Percentiles rank a stretch among this genome's conserved stretches.
Evolutionary conservation across 352 stramenopile species (phyloP).

Genomic region (Phytopythium litorale): DNA sequence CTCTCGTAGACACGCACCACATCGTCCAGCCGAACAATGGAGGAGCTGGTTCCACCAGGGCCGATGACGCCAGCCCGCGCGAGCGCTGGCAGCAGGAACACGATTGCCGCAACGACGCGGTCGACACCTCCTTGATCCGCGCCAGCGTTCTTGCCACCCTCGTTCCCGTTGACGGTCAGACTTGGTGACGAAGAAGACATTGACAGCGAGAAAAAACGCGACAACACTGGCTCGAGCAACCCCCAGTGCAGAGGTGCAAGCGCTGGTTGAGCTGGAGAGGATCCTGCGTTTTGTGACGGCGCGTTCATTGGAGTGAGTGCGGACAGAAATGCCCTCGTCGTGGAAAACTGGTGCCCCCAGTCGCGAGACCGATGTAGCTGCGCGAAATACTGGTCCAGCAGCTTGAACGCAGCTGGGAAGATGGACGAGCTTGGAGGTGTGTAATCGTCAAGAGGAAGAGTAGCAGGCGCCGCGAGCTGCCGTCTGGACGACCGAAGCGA

Average conservation of each 20-base stretch:
- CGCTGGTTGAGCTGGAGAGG: neutral
- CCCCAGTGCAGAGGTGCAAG: slow-evolving; percentile 41
- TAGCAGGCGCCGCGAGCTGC: neutral
- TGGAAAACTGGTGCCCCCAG: slow-evolving; percentile 44
- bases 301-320: slow-evolving; percentile 14
- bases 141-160: slow-evolving; percentile 8
- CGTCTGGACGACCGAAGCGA: slow-evolving; percentile 1
- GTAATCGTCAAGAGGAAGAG: slow-evolving; percentile 6
- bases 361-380: slow-evolving; percentile 28
- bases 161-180: neutral
- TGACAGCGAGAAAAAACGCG: slow-evolving; percentile 45
- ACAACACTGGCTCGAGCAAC: slow-evolving; percentile 44
- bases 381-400: slow-evolving; percentile 47
- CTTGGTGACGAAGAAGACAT: slow-evolving; percentile 9
- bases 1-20: slow-evolving; percentile 60
- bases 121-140: slow-evolving; percentile 35
- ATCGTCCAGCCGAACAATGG: slow-evolving; percentile 35
- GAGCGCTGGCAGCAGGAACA: slow-evolving; percentile 56
- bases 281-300: neutral
- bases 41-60: slow-evolving; percentile 19
- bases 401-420: slow-evolving; percentile 39
- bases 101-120: slow-evolving; percentile 43
- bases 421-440: slow-evolving; percentile 23
- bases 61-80: slow-evolving; percentile 12
- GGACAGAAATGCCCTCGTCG: slow-evolving; percentile 25